Evolutionary conservation across 169 alveolate genomes (phyloP).

Genomic region (Plasmodium gaboni): DNA sequence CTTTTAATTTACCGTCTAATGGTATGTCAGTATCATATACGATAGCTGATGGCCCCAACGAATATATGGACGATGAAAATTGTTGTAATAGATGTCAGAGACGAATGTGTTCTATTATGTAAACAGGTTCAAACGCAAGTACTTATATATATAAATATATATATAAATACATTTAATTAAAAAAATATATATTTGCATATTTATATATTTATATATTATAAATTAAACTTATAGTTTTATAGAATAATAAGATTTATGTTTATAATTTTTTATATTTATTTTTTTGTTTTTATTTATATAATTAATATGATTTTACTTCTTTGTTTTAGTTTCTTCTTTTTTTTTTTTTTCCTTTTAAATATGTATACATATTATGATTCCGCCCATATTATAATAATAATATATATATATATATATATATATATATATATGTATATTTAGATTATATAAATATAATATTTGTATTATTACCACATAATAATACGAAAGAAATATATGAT

Average conservation of each 20-base stretch:
- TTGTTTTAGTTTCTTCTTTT: neutral
- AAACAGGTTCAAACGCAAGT: neutral
- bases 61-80: conserved; percentile 27
- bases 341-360: neutral
- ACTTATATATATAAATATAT: neutral
- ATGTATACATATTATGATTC: neutral
- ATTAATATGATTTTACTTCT: neutral
- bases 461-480: too few species aligned
- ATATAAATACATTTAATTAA: neutral
- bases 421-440: too few species aligned
- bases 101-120: conserved; percentile 48
- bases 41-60: conserved; percentile 45
- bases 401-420: too few species aligned
- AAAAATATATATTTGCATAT: too few species aligned
- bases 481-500: too few species aligned
- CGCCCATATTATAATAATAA: too few species aligned
- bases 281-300: neutral
- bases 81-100: conserved; percentile 68
- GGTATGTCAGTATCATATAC: conserved; percentile 62
- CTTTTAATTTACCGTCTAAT: conserved; percentile 17
- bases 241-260: neutral
- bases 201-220: too few species aligned
- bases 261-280: neutral
- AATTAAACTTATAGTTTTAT: too few species aligned
- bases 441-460: too few species aligned